phyloP scores from a whole-genome alignment of 179 eudicot genomes.

The Beta lomatogona region DNA sequence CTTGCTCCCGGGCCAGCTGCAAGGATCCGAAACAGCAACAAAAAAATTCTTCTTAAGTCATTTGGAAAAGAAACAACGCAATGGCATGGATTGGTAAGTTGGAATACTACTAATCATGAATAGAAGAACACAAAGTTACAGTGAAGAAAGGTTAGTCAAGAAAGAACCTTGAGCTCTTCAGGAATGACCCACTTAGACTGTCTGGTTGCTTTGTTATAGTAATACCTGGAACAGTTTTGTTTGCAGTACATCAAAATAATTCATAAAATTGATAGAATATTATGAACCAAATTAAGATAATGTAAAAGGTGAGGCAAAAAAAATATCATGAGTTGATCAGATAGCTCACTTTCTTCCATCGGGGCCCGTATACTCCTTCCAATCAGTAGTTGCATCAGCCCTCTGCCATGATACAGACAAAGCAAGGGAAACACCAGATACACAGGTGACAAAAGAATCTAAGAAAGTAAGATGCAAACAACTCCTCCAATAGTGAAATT shows the following conservation, averaged over 20 bases:
- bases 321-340: constrained; percentile 1
- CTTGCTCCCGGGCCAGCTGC: constrained; percentile 76
- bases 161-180: constrained; percentile 77
- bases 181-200: constrained; percentile 92
- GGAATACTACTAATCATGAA: not conserved
- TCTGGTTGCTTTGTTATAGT: constrained; percentile 72
- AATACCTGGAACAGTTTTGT: constrained; percentile 57
- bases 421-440: not conserved
- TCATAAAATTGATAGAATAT: constrained; percentile 7
- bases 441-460: not conserved
- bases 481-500: not conserved
- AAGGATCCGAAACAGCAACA: constrained; percentile 16
- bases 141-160: constrained; percentile 4
- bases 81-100: not conserved
- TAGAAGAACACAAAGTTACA: not conserved
- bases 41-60: not conserved
- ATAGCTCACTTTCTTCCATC: constrained; percentile 75
- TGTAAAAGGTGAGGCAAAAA: not conserved
- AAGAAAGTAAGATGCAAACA: constrained; percentile 12
- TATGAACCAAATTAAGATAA: constrained; percentile 15
- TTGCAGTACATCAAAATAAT: constrained; percentile 16
- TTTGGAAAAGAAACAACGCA: not conserved
- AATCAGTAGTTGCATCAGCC: constrained; percentile 95
- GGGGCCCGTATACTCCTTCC: constrained; percentile 80
- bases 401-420: constrained; percentile 53